phyloP scores from a whole-genome alignment of 2,329 filamentous ascomycete genomes.

The Colletotrichum costaricense region DNA sequence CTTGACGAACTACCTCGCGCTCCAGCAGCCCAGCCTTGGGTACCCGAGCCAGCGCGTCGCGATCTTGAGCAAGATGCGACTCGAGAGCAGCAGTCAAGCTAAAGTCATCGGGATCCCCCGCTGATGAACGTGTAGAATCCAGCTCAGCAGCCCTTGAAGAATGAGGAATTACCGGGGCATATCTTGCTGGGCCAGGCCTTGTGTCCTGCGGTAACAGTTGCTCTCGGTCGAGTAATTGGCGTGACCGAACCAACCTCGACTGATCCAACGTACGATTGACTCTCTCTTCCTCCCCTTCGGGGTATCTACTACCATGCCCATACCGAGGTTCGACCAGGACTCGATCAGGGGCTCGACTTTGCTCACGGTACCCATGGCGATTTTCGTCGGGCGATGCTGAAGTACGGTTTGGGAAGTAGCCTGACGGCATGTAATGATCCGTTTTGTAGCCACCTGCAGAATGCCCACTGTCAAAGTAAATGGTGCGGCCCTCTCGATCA shows the following conservation, averaged over 20 bases:
- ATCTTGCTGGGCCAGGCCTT: too few relatives aligned
- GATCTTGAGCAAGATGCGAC: constrained; percentile 29
- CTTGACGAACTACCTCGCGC: not conserved
- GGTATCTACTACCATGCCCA: not conserved
- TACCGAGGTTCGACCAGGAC: not conserved
- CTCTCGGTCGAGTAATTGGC: not conserved
- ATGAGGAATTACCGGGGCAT: not conserved
- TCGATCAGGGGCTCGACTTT: not conserved
- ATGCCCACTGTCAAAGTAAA: not conserved
- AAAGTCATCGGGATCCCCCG: constrained; percentile 10
- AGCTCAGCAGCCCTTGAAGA: not conserved
- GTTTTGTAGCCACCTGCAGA: not conserved
- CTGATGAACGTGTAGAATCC: not conserved
- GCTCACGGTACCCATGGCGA: not conserved
- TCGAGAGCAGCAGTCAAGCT: constrained; percentile 26
- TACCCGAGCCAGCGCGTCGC: not conserved
- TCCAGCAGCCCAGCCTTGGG: not conserved
- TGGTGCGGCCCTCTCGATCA: not conserved
- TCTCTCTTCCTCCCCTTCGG: not conserved
- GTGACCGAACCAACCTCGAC: not conserved
- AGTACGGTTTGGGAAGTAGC: not conserved
- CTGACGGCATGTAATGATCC: not conserved
- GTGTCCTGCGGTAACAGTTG: not conserved
- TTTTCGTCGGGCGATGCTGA: too few relatives aligned
- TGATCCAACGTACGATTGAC: not conserved